Evolutionary conservation across 225 moss, liverwort and hornwort genomes (phyloP), one percentile per base, ranked within the genome.

Genomic region (Rhytidiadelphus loreus): DNA sequence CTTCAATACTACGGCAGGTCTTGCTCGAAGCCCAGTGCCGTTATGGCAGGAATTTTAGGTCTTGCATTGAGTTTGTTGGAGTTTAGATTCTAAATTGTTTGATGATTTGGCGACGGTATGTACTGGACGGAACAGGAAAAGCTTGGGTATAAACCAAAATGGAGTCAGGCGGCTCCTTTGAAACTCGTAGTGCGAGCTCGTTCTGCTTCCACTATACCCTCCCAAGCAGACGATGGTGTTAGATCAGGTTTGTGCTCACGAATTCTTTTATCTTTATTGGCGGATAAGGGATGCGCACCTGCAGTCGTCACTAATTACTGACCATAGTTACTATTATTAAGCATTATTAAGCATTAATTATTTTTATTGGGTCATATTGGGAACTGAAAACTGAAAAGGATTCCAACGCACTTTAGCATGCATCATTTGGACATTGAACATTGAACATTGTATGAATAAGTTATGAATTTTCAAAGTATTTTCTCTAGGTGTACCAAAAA

Each of bases 171-270:
- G 46, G 32, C 85, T 81, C 46, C 78, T 61, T 73, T 30, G 41
- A 88, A 88, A 76, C 80, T 92, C 62, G 75, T 66, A 62, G 90
- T 93, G 84, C 89, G 89, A 80, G 93, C 90, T 76, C 91, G 91
- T n/a, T 93, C 93, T 89, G 94, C 91, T 41, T 94, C 94, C n/a
- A 89, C 94, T 82, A 85, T 94, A 41, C 88, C 93, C 62, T 91
- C 94, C 68, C 91, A 92, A 89, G 79, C 90, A 28, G 57, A 68
- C 85, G 68, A 90, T 86, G 84, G 89, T 70, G 78, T 41, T 15
- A 88, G 91, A 87, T 77, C 92, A 93, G 93, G 92, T 93, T 69
- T 76, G 69, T 77, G n/a, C 57, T 32, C 46, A 15, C 44, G 46
- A 46, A 29, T 48, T 28, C 16, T 26, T 78, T 57, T 39, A 17